A percentile compares a stretch with the other conserved stretches of the same genome.
phyloP scores from a whole-genome alignment of 2,329 filamentous ascomycete genomes.

The Sarocladium oryzae region DNA sequence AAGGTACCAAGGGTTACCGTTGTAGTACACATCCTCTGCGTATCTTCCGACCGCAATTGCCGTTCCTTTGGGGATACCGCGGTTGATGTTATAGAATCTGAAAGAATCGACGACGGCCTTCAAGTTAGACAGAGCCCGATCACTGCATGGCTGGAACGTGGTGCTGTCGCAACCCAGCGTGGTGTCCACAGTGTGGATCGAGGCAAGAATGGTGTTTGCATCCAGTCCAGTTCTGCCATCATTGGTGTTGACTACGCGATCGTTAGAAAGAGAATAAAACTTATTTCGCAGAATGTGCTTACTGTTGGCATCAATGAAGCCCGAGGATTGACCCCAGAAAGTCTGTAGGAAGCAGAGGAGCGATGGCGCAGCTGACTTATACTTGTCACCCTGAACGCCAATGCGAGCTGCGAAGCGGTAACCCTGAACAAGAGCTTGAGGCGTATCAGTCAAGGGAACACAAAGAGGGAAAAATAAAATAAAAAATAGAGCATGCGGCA shows the following conservation, averaged over 20 bases:
- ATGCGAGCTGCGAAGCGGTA: slow-evolving; percentile 57
- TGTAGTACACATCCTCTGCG: slow-evolving; percentile 66
- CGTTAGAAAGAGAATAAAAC: slow-evolving; percentile 3
- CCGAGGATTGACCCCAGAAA: slow-evolving; percentile 60
- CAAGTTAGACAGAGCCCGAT: slow-evolving; percentile 64
- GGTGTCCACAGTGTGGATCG: slow-evolving; percentile 66
- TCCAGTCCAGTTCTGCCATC: slow-evolving; percentile 63
- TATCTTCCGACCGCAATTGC: slow-evolving; percentile 63
- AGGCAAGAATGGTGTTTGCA: slow-evolving; percentile 60
- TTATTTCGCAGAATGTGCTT: slow-evolving; percentile 14
- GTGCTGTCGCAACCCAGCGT: slow-evolving; percentile 52
- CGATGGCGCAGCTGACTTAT: slow-evolving; percentile 59
- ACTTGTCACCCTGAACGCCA: slow-evolving; percentile 53
- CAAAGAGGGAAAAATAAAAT: too few relatives aligned
- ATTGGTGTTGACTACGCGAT: slow-evolving; percentile 44
- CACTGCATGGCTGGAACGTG: slow-evolving; percentile 68
- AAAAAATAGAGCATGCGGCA: too few relatives aligned
- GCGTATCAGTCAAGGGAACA: background rate
- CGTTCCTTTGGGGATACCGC: slow-evolving; percentile 49
- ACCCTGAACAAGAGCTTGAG: slow-evolving; percentile 56
- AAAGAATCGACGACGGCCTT: slow-evolving; percentile 72
- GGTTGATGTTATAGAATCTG: slow-evolving; percentile 66
- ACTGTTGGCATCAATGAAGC: slow-evolving; percentile 63
- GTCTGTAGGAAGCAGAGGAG: slow-evolving; percentile 67
- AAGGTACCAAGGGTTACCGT: slow-evolving; percentile 78